These are phyloP conservation scores for Solanum hybrid DNA, from an alignment of 305 asterid genomes.

Conservation along the genomic window DNA sequence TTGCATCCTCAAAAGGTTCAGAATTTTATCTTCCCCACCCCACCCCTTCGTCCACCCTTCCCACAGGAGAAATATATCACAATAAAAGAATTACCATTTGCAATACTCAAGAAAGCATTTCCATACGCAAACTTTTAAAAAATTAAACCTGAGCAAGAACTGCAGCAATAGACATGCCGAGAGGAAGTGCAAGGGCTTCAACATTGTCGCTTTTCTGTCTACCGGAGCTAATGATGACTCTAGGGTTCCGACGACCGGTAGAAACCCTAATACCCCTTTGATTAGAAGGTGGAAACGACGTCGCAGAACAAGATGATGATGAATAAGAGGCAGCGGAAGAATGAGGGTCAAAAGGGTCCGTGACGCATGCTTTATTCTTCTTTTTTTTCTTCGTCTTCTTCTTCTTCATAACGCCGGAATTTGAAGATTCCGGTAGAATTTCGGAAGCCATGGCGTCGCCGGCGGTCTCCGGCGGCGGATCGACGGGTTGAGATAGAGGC, in stretches of 20 bases:
- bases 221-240: conserved; percentile 32
- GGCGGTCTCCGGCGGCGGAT: conserved; percentile 10
- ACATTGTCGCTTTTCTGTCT: conserved; percentile 29
- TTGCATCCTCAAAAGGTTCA: background rate
- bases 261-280: conserved; percentile 47
- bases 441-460: conserved; percentile 16
- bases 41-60: background rate
- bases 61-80: background rate
- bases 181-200: conserved; percentile 69
- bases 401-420: conserved; percentile 7
- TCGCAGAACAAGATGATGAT: conserved; percentile 23
- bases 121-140: background rate
- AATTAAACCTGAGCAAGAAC: conserved; percentile 52
- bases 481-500: conserved; percentile 13
- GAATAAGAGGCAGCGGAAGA: conserved; percentile 31
- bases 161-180: conserved; percentile 88
- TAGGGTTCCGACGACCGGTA: conserved; percentile 27
- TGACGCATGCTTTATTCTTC: conserved; percentile 25
- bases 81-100: background rate
- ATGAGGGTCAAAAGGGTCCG: conserved; percentile 18
- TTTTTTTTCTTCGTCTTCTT: conserved; percentile 17
- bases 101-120: background rate
- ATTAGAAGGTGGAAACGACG: conserved; percentile 14
- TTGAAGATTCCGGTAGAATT: conserved; percentile 19
- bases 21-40: background rate